Evolutionary conservation across 768 basidiomycete species (phyloP), one percentile per base, ranked within the genome.

Genomic region (Collybia mongolica): DNA sequence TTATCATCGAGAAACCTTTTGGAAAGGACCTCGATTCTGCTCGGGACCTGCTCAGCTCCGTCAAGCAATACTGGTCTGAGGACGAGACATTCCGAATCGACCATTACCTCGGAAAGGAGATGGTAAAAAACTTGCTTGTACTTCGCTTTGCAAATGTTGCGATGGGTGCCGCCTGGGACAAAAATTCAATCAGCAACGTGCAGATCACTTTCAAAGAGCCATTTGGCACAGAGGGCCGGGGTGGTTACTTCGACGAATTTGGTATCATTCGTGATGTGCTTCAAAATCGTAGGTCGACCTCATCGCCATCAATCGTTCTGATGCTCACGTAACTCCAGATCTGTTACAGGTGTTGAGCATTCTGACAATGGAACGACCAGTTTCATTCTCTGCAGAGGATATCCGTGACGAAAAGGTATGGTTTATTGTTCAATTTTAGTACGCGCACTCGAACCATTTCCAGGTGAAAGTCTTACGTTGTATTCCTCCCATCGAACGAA

Each of bases 171-270:
- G 81, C 83, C 35, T 97, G 95, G 92, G 95, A 98, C 75, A 96
- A 92, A 70, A 93, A 95, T 69, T 92, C 84, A 53, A 88, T 99
- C 74, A 85, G 82, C 72, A 98, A 94, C 64, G 93, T 99, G 28
- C 97, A 99, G 70, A 97, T 98, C 71, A 97, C 94, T 14, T 98
- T 98, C 83, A 98, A 98, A 76, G 97, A 98, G 70, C 93, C 95
- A 2, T 98, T 98, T 65, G 96, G 96, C 17, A 99, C 96, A 42
- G 97, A 99, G 66, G 96, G 96, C n/a, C 90, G 96, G 57, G 96
- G 96, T n/a, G 96, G 97, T 15, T 99, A 99, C 80, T 99, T 99
- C 74, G 96, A 99, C 68, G 95, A 98, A 72, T 99, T 98, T 71
- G 97, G 97, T 48, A 98, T 99, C 68, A 95, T 99, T 69, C 88